phyloP scores from a whole-genome alignment of 495 filamentous ascomycete genomes.

The Parathielavia appendiculata region DNA sequence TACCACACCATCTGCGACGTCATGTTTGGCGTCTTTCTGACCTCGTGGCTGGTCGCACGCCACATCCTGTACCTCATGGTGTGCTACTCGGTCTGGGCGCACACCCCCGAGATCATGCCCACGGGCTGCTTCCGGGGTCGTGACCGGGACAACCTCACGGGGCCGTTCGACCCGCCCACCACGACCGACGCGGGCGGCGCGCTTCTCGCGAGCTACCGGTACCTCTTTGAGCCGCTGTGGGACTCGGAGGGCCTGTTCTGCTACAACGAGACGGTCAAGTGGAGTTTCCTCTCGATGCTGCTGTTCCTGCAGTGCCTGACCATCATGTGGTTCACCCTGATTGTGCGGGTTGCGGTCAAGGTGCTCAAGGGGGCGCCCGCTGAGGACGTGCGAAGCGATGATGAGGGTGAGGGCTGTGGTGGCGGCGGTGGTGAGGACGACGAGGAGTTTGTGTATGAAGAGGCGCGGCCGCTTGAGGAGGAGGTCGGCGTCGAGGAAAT shows the following conservation, averaged over 20 bases:
- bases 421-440: conserved; percentile 34
- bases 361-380: conserved; percentile 72
- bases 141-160: conserved; percentile 41
- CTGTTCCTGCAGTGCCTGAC: conserved; percentile 74
- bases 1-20: conserved; percentile 71
- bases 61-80: conserved; percentile 75
- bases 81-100: conserved; percentile 73
- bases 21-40: conserved; percentile 80
- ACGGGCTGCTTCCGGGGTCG: conserved; percentile 64
- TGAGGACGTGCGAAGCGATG: conserved; percentile 83
- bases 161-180: conserved; percentile 50
- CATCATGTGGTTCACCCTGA: conserved; percentile 86
- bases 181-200: conserved; percentile 40
- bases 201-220: conserved; percentile 33
- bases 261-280: conserved; percentile 66
- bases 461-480: conserved; percentile 52
- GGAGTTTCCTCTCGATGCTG: conserved; percentile 68
- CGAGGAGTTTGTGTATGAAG: conserved; percentile 45
- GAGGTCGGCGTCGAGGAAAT: conserved; percentile 61
- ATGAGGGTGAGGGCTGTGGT: conserved; percentile 55
- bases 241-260: conserved; percentile 66
- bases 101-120: conserved; percentile 57
- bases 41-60: conserved; percentile 76
- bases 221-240: conserved; percentile 66
- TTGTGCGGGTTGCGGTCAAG: conserved; percentile 68